A percentile compares a stretch with the other conserved stretches of the same genome.
Evolutionary conservation across 352 stramenopile genomes (phyloP).

Genomic region (Phytopythium kandeliae): DNA sequence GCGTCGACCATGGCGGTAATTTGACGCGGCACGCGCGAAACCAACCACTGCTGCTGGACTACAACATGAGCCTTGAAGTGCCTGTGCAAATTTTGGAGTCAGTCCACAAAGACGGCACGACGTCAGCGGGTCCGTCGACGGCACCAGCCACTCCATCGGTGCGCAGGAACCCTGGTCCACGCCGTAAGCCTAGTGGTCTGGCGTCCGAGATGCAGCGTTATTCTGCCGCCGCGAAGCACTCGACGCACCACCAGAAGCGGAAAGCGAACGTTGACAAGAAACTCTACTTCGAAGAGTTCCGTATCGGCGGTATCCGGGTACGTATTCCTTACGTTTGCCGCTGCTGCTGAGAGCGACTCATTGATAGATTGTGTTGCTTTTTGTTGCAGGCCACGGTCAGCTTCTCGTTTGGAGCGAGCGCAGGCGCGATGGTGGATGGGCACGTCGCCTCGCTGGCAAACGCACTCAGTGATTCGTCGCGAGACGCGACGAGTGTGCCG

Average conservation of each 20-base stretch:
- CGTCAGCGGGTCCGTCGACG: slow-evolving; percentile 29
- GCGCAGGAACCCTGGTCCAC: slow-evolving; percentile 14
- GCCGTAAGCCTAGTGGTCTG: slow-evolving; percentile 19
- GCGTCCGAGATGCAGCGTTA: slow-evolving; percentile 31
- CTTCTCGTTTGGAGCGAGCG: slow-evolving; percentile 75
- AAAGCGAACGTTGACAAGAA: slow-evolving; percentile 71
- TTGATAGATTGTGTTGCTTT: not conserved
- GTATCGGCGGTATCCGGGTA: slow-evolving; percentile 77
- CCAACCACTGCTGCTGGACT: slow-evolving; percentile 59
- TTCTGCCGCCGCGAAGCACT: slow-evolving; percentile 6
- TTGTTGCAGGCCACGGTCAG: slow-evolving; percentile 60
- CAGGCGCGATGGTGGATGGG: slow-evolving; percentile 55
- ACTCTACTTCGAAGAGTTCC: slow-evolving; percentile 88
- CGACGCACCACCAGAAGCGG: slow-evolving; percentile 16
- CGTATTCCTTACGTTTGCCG: slow-evolving; percentile 2
- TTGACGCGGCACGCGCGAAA: slow-evolving; percentile 30
- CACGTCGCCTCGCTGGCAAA: slow-evolving; percentile 32
- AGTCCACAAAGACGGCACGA: slow-evolving; percentile 55
- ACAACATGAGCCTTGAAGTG: slow-evolving; percentile 65
- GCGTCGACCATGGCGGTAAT: slow-evolving; percentile 23
- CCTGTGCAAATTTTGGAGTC: slow-evolving; percentile 66
- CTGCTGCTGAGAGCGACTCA: not conserved
- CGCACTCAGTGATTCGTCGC: slow-evolving; percentile 21
- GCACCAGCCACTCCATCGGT: slow-evolving; percentile 24
- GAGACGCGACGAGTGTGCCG: slow-evolving; percentile 32